These are phyloP conservation scores for Amniculicola lignicola DNA, from an alignment of 495 filamentous ascomycete genomes.

Conservation along the genomic window DNA sequence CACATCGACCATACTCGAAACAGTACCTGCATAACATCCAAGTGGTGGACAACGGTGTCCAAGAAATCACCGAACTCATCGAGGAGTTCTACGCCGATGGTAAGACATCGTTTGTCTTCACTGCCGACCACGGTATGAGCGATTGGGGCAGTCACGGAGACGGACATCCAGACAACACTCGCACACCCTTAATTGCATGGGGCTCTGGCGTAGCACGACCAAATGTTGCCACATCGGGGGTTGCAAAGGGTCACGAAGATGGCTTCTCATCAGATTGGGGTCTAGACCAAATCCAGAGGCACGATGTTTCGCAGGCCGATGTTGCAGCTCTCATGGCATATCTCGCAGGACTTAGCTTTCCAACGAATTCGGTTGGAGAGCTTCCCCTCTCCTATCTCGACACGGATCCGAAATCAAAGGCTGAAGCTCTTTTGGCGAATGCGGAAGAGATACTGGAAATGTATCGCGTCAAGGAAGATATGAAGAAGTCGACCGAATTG, in stretches of 20 bases:
- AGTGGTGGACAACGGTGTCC: conserved; percentile 83
- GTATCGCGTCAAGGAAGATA: conserved; percentile 91
- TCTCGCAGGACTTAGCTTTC: conserved; percentile 83
- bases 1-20: conserved; percentile 83
- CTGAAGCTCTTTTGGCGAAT: conserved; percentile 81
- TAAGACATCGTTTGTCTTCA: conserved; percentile 94
- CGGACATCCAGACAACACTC: conserved; percentile 95
- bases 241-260: conserved; percentile 79
- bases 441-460: conserved; percentile 89
- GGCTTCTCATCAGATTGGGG: conserved; percentile 90
- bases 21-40: conserved; percentile 96
- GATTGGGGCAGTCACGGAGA: conserved; percentile 98
- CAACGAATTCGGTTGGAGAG: conserved; percentile 94
- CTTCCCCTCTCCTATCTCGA: conserved; percentile 80
- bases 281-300: conserved; percentile 70
- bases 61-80: conserved; percentile 75
- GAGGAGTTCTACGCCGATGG: conserved; percentile 89
- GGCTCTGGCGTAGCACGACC: conserved; percentile 88
- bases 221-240: conserved; percentile 49
- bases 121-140: conserved; percentile 98
- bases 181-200: conserved; percentile 92
- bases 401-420: conserved; percentile 69
- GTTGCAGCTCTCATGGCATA: conserved; percentile 96
- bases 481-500: conserved; percentile 71
- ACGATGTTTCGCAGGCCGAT: conserved; percentile 94